phyloP scores from a whole-genome alignment of 139 green algal genomes.

The Dunaliella sp. region DNA sequence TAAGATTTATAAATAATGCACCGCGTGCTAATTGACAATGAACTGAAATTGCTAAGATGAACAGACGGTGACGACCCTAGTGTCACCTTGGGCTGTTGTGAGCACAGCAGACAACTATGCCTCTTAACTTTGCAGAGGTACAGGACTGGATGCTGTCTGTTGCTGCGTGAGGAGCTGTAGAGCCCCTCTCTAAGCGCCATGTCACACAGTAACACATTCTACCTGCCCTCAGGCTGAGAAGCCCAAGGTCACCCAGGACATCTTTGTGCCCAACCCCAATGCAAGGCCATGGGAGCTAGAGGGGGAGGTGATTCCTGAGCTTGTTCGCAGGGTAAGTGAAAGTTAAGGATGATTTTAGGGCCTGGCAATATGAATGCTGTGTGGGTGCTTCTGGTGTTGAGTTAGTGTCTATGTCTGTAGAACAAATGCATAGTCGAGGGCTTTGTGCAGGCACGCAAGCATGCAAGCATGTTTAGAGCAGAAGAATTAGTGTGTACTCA shows the following conservation, averaged over 20 bases:
- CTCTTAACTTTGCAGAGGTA: constrained; percentile 30
- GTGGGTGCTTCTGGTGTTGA: too few relatives aligned
- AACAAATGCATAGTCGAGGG: too few relatives aligned
- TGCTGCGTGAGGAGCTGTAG: too few relatives aligned
- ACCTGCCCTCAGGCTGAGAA: constrained; percentile 3
- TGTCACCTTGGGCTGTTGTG: not conserved
- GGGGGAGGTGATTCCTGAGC: constrained; percentile 26
- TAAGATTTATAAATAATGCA: not conserved
- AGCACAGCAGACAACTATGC: constrained; percentile 17
- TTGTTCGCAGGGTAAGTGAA: constrained; percentile 23
- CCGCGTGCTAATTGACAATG: not conserved
- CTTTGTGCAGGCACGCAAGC: too few relatives aligned
- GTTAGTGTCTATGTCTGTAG: too few relatives aligned
- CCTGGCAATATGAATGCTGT: too few relatives aligned
- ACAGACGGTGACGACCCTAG: not conserved
- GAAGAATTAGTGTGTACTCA: too few relatives aligned
- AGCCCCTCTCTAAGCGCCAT: not conserved
- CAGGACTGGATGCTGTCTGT: too few relatives aligned
- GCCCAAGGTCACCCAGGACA: constrained; percentile 21
- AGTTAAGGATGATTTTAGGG: too few relatives aligned
- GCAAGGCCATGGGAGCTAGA: constrained; percentile 23
- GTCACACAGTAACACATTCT: not conserved
- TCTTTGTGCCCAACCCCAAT: constrained; percentile 25
- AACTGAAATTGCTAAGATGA: not conserved
- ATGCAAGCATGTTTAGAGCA: too few relatives aligned